Evolutionary conservation across 768 basidiomycete species (phyloP), one percentile per base, ranked within the genome.

Genomic region (Suillus subalutaceus): DNA sequence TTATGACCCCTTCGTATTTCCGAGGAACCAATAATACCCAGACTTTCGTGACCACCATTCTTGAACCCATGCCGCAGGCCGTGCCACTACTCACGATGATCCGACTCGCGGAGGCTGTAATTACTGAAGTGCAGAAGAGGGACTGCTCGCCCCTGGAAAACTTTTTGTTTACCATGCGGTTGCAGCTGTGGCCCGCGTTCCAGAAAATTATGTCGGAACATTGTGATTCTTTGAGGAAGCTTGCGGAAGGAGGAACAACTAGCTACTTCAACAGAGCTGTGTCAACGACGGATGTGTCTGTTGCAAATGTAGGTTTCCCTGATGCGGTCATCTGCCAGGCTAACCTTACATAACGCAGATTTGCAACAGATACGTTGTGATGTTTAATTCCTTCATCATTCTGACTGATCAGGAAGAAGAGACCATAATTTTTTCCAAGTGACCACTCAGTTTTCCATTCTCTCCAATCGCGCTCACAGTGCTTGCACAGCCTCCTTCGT

Each of bases 361-460:
- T 16, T 92, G 91, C 74, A 84, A 82, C 60, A 87, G 89, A 65
- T 99, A 99, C 76, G 83, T 90, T 16, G 81, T 81, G 18, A 74
- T 97, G 72, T 99, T 99, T 82, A 90, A 88, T 66, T 88, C 91
- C 2, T 88, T 96, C 68, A 88, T 96, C 26, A 85, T 87, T 37
- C 79, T 99, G 68, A 93, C 92, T 4, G 86, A 85, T 46, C 90
- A 92, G 67, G 90, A 88, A 50, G 94, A 97, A 70, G 96, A 97
- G 75, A 93, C 93, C 10, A 97, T 98, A 96, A 92, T 99, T 57
- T 97, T 97, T 73, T 88, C 91, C 30, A 96, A 96, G 97, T 97
- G 73, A 23, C 61, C 38, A n/a, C 18, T 53, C 44, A 52, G 41
- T 10, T 16, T 5, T 40, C 3, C 55, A 26, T 53, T 23, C 18